Evolutionary conservation across 495 filamentous ascomycete species (phyloP), one percentile per base, ranked within the genome.

Genomic region (Neurospora discreta): DNA sequence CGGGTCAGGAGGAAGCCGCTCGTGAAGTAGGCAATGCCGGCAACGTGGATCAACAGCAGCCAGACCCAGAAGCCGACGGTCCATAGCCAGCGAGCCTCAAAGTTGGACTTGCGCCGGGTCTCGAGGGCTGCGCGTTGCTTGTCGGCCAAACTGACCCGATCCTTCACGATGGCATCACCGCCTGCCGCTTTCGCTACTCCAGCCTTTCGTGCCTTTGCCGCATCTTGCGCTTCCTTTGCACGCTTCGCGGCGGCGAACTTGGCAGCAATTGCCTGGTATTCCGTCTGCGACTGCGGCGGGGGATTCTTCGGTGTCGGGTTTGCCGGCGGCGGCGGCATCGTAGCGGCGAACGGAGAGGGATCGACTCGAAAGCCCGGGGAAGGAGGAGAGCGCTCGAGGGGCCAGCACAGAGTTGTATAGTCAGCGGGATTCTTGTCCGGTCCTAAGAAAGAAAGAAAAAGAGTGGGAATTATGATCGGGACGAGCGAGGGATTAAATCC

Each of bases 1-100:
- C 96, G 87, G 72, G 95, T 97, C 75, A 99, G 88, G 69, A 99
- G 90, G 81, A 99, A 99, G n/a, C 95, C 95, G 79, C 92, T 93
- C 71, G 93, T 95, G 82, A 99, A 99, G 77, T 97, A 91, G 75
- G 90, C 93, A 73, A 98, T 91, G 39, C 93, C 95, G 38, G 90
- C 85, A 73, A 86, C 83, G 77, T 98, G 95, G 30, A 98, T 83
- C 74, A 88, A 82, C 72, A 88, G 76, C 77, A 88, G 75, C 86
- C 85, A 88, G 36, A 79, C 72, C 84, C 85, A 88, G 75, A 87
- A 85, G 58, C 78, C 82, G 16, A 81, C 72, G 10, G 82, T 85
- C 86, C 86, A 88, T 46, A 74, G 71, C 81, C 82, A 86, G 70
- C 81, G 79, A 36, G 73, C 43, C 74, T 81, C 83, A 78, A 80